Conservation (phyloP, 163 green algal genomes). For the Volvox carteri region DNA sequence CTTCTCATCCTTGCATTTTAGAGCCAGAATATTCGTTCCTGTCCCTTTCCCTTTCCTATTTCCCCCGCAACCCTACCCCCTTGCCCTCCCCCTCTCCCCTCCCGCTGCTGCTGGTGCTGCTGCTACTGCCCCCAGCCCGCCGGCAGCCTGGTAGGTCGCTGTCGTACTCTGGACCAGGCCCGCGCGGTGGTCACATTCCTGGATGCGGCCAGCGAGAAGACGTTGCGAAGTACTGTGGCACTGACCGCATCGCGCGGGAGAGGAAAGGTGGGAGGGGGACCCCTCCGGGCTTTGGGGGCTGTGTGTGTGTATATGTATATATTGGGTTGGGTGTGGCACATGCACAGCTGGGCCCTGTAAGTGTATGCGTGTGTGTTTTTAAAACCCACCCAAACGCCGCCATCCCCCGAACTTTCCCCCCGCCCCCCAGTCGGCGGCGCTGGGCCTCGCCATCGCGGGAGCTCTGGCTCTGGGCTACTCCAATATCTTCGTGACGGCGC, state of each 20-base stretch:
- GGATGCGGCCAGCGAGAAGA: constrained; percentile 97
- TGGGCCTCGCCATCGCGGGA: constrained; percentile 96
- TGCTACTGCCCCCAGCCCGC: constrained; percentile 77
- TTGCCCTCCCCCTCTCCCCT: not conserved
- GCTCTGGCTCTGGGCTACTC: constrained; percentile 92
- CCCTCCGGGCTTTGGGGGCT: no score
- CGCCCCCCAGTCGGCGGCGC: constrained; percentile 83
- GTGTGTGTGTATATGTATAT: not conserved
- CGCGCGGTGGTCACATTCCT: constrained; percentile 96
- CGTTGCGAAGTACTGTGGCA: constrained; percentile 93
- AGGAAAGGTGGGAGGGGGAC: constrained; percentile 91
- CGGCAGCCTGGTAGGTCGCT: constrained; percentile 71
- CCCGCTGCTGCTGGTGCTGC: not conserved
- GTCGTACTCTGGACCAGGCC: constrained; percentile 84
- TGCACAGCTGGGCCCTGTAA: no score
- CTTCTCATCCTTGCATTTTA: no score
- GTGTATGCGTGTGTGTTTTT: no score
- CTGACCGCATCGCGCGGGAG: constrained; percentile 93
- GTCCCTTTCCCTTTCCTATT: not conserved
- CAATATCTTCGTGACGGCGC: constrained; percentile 99
- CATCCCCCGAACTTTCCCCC: not conserved
- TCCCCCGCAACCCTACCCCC: not conserved
- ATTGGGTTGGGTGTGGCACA: no score
- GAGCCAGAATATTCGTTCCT: no score
- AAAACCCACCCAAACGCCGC: no score